These are phyloP conservation scores for Bipolaris oryzae DNA, from an alignment of 2,329 filamentous ascomycete species.

Conservation along the genomic window DNA sequence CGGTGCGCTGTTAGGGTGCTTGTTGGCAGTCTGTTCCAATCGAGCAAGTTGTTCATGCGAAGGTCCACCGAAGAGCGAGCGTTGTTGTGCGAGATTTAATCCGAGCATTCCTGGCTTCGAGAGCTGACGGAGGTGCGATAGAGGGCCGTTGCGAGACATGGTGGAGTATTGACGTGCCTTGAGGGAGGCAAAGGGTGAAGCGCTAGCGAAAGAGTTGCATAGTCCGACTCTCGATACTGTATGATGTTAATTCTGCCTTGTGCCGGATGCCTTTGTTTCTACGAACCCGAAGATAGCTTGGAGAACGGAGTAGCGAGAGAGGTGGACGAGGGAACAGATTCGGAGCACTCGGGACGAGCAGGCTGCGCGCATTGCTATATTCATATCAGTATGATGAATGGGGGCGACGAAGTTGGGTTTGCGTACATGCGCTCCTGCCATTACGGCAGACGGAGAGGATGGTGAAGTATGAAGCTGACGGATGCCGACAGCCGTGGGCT, in stretches of 20 bases:
- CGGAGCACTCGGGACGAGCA: slow-evolving; percentile 5
- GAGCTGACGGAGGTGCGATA: slow-evolving; percentile 39
- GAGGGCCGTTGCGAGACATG: slow-evolving; percentile 43
- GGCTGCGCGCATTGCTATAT: slow-evolving; percentile 18
- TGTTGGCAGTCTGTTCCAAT: slow-evolving; percentile 89
- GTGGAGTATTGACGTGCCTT: slow-evolving; percentile 49
- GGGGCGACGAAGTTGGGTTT: background rate
- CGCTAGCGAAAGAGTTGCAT: slow-evolving; percentile 44
- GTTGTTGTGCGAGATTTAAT: slow-evolving; percentile 51
- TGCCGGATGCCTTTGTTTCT: background rate
- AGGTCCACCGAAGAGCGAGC: slow-evolving; percentile 54
- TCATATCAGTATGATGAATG: slow-evolving; percentile 11
- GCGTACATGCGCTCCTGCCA: slow-evolving; percentile 4
- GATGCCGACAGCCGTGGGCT: slow-evolving; percentile 25
- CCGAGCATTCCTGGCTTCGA: slow-evolving; percentile 43
- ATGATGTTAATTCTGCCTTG: slow-evolving; percentile 7
- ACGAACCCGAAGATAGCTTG: slow-evolving; percentile 31
- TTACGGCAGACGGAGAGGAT: slow-evolving; percentile 9
- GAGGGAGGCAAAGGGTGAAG: slow-evolving; percentile 31
- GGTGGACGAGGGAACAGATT: slow-evolving; percentile 15
- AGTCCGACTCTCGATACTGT: slow-evolving; percentile 43
- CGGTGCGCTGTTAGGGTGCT: slow-evolving; percentile 83
- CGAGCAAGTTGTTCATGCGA: slow-evolving; percentile 73
- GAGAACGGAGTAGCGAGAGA: slow-evolving; percentile 21
- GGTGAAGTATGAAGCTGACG: slow-evolving; percentile 28